Evolutionary conservation across 352 stramenopile species (phyloP).

Genomic region (Pythium coloratum): DNA sequence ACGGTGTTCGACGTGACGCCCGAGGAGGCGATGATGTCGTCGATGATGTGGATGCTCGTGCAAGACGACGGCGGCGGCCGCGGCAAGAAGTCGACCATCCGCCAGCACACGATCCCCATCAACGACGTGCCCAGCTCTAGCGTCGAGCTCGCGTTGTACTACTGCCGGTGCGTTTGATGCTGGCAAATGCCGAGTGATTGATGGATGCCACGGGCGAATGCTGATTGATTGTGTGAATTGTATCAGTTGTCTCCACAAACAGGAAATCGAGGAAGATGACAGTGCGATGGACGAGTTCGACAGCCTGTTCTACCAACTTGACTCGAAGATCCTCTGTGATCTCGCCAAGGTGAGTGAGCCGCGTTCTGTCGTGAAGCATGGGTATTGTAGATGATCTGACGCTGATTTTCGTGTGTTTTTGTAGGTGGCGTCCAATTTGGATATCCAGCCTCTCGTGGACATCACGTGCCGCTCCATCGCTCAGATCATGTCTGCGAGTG

Average conservation of each 20-base stretch:
- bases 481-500: conserved; percentile 83
- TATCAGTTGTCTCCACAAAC: conserved; percentile 71
- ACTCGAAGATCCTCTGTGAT: conserved; percentile 79
- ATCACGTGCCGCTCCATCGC: conserved; percentile 79
- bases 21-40: conserved; percentile 86
- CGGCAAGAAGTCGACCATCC: conserved; percentile 48
- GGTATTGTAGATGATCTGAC: too few relatives aligned
- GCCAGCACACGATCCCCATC: conserved; percentile 74
- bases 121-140: conserved; percentile 73
- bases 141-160: conserved; percentile 69
- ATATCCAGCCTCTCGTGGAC: conserved; percentile 81
- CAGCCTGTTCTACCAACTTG: conserved; percentile 62
- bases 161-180: conserved; percentile 51
- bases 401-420: background rate
- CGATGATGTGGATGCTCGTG: conserved; percentile 77
- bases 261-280: conserved; percentile 69
- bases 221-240: background rate
- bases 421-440: conserved; percentile 70
- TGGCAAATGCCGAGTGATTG: too few relatives aligned
- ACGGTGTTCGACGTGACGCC: conserved; percentile 73
- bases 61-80: conserved; percentile 56
- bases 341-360: conserved; percentile 51
- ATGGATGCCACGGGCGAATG: background rate
- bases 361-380: too few relatives aligned
- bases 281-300: conserved; percentile 63